phyloP scores from a whole-genome alignment of 306 rosid genomes.

The Alnus glutinosa region DNA sequence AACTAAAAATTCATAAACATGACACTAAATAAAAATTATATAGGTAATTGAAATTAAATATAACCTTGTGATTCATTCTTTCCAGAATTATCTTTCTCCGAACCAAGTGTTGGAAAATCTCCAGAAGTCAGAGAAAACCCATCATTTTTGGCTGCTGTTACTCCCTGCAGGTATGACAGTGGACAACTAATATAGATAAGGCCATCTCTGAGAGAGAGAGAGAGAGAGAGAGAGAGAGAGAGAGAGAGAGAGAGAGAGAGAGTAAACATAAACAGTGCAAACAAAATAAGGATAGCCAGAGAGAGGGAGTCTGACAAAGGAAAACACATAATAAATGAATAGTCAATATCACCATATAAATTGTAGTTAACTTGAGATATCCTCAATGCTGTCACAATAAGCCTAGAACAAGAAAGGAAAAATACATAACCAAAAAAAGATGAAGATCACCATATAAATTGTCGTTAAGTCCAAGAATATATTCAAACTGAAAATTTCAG shows the following conservation, averaged over 20 bases:
- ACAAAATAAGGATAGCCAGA: background rate
- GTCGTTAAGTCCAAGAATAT: background rate
- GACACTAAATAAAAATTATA: slow-evolving; percentile 10
- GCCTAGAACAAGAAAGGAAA: background rate
- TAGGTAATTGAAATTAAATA: slow-evolving; percentile 22
- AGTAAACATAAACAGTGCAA: background rate
- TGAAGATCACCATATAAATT: background rate
- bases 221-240: background rate
- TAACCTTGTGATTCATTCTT: slow-evolving; percentile 69
- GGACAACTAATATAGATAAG: slow-evolving; percentile 14
- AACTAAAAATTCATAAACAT: background rate
- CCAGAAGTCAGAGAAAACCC: slow-evolving; percentile 85
- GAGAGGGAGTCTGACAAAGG: background rate
- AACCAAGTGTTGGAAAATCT: slow-evolving; percentile 96
- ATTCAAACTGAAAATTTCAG: background rate
- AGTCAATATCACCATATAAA: background rate
- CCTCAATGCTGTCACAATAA: background rate
- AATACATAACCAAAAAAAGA: background rate
- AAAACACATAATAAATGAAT: background rate
- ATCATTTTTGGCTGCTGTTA: slow-evolving; percentile 53
- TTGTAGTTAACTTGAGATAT: background rate
- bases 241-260: slow-evolving; percentile 2
- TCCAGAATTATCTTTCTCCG: slow-evolving; percentile 68
- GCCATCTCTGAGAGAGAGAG: slow-evolving; percentile 14
- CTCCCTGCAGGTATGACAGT: slow-evolving; percentile 51